Evolutionary conservation across 129 eudicot genomes (phyloP).

Genomic region (Lactuca sativa): DNA sequence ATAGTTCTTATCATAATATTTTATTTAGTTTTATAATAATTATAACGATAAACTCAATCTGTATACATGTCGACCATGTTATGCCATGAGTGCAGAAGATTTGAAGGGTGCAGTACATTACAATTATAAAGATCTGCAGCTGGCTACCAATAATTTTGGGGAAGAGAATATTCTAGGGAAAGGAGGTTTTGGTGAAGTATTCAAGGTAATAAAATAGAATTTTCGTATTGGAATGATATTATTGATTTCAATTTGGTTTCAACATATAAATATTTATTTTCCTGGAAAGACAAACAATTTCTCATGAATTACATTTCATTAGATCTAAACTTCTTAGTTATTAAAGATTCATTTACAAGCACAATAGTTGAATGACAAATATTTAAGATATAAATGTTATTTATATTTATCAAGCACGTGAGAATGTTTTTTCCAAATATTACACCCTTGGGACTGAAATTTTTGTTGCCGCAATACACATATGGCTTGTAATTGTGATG

Average conservation of each 20-base stretch:
- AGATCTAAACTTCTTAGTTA: too few species aligned
- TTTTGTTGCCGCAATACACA: background rate
- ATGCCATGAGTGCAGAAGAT: slow-evolving; percentile 31
- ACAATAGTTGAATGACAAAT: background rate
- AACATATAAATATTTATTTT: background rate
- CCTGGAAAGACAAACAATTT: background rate
- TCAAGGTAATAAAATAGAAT: slow-evolving; percentile 39
- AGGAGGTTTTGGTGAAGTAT: slow-evolving; percentile 74
- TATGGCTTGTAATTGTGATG: background rate
- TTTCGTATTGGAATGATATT: background rate
- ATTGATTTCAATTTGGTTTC: too few species aligned
- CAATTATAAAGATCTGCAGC: slow-evolving; percentile 48
- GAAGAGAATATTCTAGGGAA: slow-evolving; percentile 53
- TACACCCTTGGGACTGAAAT: background rate
- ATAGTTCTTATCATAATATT: background rate
- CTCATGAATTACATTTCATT: too few species aligned
- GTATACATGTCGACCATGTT: slow-evolving; percentile 1
- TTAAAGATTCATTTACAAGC: too few species aligned
- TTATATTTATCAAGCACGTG: background rate
- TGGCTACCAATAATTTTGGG: slow-evolving; percentile 53
- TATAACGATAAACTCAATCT: background rate
- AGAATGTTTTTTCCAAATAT: background rate
- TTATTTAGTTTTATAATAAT: background rate
- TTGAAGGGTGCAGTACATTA: slow-evolving; percentile 48
- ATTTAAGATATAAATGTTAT: background rate